Conservation (phyloP, 352 stramenopile species). For the Phytopythium kandeliae region DNA sequence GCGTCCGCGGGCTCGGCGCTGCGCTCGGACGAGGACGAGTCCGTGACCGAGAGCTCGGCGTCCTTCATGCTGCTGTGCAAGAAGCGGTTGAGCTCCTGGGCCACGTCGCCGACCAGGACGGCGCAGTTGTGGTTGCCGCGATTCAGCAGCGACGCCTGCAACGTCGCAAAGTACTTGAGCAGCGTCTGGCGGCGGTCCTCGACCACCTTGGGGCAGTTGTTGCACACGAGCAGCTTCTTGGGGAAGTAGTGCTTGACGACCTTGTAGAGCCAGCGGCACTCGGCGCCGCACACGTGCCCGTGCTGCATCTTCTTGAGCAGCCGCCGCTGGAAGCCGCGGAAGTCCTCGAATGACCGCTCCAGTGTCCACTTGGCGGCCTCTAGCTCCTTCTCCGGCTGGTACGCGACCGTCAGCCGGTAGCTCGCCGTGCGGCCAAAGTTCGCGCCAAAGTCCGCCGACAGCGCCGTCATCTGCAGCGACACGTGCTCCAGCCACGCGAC, state of each 20-base stretch:
- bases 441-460: conserved; percentile 4
- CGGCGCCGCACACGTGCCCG: conserved; percentile 49
- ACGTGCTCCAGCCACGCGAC: conserved; percentile 33
- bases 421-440: conserved; percentile 14
- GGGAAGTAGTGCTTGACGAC: conserved; percentile 63
- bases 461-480: conserved; percentile 18
- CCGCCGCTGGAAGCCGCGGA: conserved; percentile 35
- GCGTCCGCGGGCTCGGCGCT: conserved; percentile 20
- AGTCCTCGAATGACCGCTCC: conserved; percentile 38
- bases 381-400: conserved; percentile 18
- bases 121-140: conserved; percentile 27
- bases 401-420: conserved; percentile 31
- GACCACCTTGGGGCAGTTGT: conserved; percentile 28
- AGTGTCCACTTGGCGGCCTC: conserved; percentile 24
- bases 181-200: conserved; percentile 27
- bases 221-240: conserved; percentile 30
- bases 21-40: conserved; percentile 21
- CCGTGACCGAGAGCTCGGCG: conserved; percentile 12
- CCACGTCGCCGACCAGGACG: conserved; percentile 25
- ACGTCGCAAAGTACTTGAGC: conserved; percentile 25
- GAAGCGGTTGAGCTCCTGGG: conserved; percentile 31
- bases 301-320: conserved; percentile 38
- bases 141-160: conserved; percentile 33
- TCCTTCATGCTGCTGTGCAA: conserved; percentile 28
- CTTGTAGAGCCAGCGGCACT: conserved; percentile 63